Percentiles rank a stretch among this genome's conserved stretches.
These are phyloP conservation scores for Kurtzmaniella quercitrusa DNA, from an alignment of 1,139 yeast genomes.

Conservation along the genomic window DNA sequence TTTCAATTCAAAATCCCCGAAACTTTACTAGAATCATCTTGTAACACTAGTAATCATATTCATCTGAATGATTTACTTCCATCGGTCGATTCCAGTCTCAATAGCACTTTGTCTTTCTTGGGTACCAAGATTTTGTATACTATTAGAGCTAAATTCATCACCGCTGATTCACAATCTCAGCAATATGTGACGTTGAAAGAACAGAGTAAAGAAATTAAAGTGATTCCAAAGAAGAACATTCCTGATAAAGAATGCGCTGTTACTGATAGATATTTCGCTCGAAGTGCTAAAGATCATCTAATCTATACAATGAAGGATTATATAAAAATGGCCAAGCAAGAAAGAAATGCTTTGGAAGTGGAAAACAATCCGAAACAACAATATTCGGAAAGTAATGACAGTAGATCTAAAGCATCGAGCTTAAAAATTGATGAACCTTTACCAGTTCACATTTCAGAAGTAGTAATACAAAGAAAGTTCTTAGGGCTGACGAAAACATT, in stretches of 20 bases:
- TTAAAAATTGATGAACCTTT: not conserved
- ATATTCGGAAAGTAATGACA: not conserved
- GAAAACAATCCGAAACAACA: not conserved
- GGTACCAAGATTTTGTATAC: conserved; percentile 33
- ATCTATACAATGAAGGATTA: not conserved
- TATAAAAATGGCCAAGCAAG: not conserved
- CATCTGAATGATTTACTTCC: conserved; percentile 38
- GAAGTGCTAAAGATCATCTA: not conserved
- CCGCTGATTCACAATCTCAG: conserved; percentile 35
- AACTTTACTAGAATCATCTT: conserved; percentile 5
- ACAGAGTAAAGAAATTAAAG: conserved; percentile 22
- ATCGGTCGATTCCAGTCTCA: conserved; percentile 22
- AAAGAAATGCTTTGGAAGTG: not conserved
- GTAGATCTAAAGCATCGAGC: not conserved
- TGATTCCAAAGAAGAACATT: conserved; percentile 17
- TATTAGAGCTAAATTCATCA: conserved; percentile 40
- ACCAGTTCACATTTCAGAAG: not conserved
- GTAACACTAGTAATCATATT: conserved; percentile 20
- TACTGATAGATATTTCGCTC: conserved; percentile 9
- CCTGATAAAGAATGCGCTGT: conserved; percentile 18
- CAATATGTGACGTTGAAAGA: conserved; percentile 39
- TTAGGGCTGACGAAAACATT: not conserved
- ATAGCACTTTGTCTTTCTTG: conserved; percentile 20
- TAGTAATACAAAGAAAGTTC: not conserved
- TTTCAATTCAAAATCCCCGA: conserved; percentile 9